Evolutionary conservation across 2,329 filamentous ascomycete genomes (phyloP).

Genomic region (Arthrobotrys sphaeroides): DNA sequence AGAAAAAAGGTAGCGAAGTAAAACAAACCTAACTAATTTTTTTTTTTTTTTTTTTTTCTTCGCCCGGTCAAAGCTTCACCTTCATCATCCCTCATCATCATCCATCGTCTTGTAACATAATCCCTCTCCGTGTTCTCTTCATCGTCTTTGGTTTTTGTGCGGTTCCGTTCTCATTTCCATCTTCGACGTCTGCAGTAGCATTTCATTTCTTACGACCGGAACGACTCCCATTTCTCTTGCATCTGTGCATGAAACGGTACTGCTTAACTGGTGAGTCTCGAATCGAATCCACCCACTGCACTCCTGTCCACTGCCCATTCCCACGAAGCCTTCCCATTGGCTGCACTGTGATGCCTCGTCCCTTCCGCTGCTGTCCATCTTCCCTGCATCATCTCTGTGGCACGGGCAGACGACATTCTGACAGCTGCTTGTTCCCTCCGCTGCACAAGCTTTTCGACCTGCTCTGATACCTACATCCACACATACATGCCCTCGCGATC

Average conservation of each 20-base stretch:
- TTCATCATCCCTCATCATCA: neutral
- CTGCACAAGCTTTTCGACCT: neutral
- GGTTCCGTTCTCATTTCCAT: constrained; percentile 34
- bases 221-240: constrained; percentile 51
- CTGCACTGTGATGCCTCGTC: constrained; percentile 25
- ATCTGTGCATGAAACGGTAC: constrained; percentile 40
- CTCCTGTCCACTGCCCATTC: neutral
- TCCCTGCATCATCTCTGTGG: constrained; percentile 52
- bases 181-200: constrained; percentile 27
- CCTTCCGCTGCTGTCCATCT: constrained; percentile 4
- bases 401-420: constrained; percentile 48
- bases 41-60: constrained; percentile 18
- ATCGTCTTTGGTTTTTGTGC: constrained; percentile 36
- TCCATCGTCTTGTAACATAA: constrained; percentile 44
- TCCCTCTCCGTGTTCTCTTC: constrained; percentile 32
- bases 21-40: constrained; percentile 20
- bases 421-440: constrained; percentile 16
- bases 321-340: constrained; percentile 31
- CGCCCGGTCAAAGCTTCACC: neutral
- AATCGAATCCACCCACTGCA: neutral
- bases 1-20: constrained; percentile 5
- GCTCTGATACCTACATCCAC: neutral
- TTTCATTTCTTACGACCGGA: constrained; percentile 48
- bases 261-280: constrained; percentile 46
- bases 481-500: neutral